Conservation (phyloP, 1,139 yeast genomes). For the Geotrichum candidum region DNA sequence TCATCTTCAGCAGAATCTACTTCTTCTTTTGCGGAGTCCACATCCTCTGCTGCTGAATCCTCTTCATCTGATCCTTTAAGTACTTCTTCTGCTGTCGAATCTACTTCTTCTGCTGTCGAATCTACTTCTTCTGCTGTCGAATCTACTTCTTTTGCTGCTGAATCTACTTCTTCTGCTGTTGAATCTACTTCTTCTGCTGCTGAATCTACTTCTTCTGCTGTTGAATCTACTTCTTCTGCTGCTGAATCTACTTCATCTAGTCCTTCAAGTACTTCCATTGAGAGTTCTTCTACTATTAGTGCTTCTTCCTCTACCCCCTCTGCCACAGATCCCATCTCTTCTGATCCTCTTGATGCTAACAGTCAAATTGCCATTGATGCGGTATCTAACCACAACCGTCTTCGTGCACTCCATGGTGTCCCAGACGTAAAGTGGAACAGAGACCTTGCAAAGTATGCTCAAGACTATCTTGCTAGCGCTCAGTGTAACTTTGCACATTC, state of each 20-base stretch:
- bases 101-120: conserved; percentile 16
- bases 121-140: conserved; percentile 16
- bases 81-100: conserved; percentile 14
- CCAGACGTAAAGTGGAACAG: conserved; percentile 57
- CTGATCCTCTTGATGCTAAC: conserved; percentile 11
- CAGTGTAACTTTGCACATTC: conserved; percentile 74
- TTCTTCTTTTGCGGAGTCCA: conserved; percentile 14
- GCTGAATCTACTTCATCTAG: conserved; percentile 8
- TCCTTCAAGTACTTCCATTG: conserved; percentile 2
- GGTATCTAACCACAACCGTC: conserved; percentile 58
- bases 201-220: conserved; percentile 4
- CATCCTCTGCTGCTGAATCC: conserved; percentile 19
- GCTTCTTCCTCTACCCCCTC: conserved; percentile 19
- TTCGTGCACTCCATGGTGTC: conserved; percentile 64
- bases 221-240: conserved; percentile 4
- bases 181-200: background rate
- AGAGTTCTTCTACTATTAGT: conserved; percentile 11
- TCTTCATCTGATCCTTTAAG: too few relatives aligned
- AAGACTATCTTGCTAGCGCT: conserved; percentile 52
- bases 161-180: background rate
- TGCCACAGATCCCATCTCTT: conserved; percentile 9
- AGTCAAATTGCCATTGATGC: conserved; percentile 25
- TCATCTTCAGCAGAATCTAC: conserved; percentile 16
- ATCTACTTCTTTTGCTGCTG: conserved; percentile 7
- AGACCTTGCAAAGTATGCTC: conserved; percentile 60